Percentiles rank a stretch among this genome's conserved stretches.
These are phyloP conservation scores for Lenwebbia sp. DNA, from an alignment of 345 rosid species.

Conservation along the genomic window DNA sequence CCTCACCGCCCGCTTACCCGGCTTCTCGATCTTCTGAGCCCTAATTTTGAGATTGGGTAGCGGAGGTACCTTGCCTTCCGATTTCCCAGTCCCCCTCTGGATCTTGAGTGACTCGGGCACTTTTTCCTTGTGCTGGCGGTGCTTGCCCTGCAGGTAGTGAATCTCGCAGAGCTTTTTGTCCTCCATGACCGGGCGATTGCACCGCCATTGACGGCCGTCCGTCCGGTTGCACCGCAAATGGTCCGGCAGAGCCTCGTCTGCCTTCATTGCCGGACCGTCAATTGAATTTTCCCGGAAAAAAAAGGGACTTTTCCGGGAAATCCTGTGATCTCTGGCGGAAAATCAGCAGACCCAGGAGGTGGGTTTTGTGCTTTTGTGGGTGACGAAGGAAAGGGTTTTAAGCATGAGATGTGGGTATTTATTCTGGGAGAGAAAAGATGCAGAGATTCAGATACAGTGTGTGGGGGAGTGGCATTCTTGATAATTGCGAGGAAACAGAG, in stretches of 20 bases:
- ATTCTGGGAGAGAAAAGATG: neutral
- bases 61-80: neutral
- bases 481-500: conserved; percentile 19
- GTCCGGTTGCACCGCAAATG: conserved; percentile 83
- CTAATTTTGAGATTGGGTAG: conserved; percentile 23
- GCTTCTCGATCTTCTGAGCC: conserved; percentile 33
- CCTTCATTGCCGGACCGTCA: conserved; percentile 12
- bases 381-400: neutral
- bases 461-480: neutral
- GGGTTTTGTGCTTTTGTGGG: conserved; percentile 3
- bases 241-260: conserved; percentile 44
- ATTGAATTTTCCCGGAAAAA: conserved; percentile 3
- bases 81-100: conserved; percentile 27
- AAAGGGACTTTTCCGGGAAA: conserved; percentile 3
- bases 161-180: conserved; percentile 78
- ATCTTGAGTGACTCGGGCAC: conserved; percentile 55
- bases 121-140: conserved; percentile 43
- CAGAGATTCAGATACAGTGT: neutral
- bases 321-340: neutral
- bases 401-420: neutral
- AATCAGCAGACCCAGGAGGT: neutral
- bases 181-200: conserved; percentile 62
- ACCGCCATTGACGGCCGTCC: conserved; percentile 93
- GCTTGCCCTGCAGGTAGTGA: conserved; percentile 63
- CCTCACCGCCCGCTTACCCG: conserved; percentile 43